These are phyloP conservation scores for Colletotrichum spaethianum DNA, from an alignment of 2,329 filamentous ascomycete genomes.

Conservation along the genomic window DNA sequence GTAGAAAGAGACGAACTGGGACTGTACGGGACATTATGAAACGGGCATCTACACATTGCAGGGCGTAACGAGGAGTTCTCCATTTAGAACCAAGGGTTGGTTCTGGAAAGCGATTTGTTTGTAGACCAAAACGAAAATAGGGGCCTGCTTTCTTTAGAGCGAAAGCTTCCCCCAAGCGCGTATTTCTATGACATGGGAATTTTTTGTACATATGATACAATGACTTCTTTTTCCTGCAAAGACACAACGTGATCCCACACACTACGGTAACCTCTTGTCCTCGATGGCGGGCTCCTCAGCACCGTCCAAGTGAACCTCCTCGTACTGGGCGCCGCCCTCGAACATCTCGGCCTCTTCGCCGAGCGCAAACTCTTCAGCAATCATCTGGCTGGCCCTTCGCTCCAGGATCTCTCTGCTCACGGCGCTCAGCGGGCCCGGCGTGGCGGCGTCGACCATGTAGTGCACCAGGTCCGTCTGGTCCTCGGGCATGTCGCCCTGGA, in stretches of 20 bases:
- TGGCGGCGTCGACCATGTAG: slow-evolving; percentile 59
- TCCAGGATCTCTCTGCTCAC: slow-evolving; percentile 48
- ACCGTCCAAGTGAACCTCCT: slow-evolving; percentile 55
- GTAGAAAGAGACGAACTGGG: slow-evolving; percentile 7
- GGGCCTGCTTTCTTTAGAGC: neutral
- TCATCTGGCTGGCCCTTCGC: slow-evolving; percentile 56
- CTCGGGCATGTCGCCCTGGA: slow-evolving; percentile 60
- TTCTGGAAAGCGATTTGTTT: slow-evolving; percentile 26
- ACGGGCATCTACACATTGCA: slow-evolving; percentile 13
- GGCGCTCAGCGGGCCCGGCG: slow-evolving; percentile 55
- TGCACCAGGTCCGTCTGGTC: slow-evolving; percentile 56
- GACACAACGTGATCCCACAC: neutral
- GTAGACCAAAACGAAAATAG: slow-evolving; percentile 3
- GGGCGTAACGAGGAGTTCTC: slow-evolving; percentile 23
- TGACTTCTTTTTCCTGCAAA: neutral
- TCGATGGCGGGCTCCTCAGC: slow-evolving; percentile 45
- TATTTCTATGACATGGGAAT: slow-evolving; percentile 15
- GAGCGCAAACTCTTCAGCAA: slow-evolving; percentile 62
- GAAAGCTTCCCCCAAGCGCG: neutral
- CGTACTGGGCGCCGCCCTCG: slow-evolving; percentile 54
- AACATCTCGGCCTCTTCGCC: slow-evolving; percentile 55
- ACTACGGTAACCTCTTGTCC: slow-evolving; percentile 4
- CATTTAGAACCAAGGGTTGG: slow-evolving; percentile 1
- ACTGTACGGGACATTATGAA: neutral
- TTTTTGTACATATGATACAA: slow-evolving; percentile 43